Percentiles rank a stretch among this genome's conserved stretches.
Conservation (phyloP, 345 rosid species). For the Gossypium arboreum region DNA sequence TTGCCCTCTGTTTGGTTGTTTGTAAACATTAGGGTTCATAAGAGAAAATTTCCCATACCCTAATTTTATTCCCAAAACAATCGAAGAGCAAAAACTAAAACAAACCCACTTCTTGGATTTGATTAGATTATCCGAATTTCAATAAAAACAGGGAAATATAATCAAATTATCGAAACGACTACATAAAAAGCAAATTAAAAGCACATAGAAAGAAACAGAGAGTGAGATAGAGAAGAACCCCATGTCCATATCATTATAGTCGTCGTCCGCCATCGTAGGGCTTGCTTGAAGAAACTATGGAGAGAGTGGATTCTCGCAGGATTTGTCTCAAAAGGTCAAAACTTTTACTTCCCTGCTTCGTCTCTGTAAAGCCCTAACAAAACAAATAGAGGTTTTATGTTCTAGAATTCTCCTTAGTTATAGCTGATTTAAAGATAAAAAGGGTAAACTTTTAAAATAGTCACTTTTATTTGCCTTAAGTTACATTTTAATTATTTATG, state of each 20-base stretch:
- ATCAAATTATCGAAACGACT: neutral
- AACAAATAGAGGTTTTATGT: neutral
- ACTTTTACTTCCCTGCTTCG: neutral
- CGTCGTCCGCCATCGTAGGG: conserved; percentile 69
- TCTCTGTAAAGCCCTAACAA: conserved; percentile 5
- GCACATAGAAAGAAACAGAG: neutral
- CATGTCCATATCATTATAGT: conserved; percentile 61
- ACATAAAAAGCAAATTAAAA: neutral
- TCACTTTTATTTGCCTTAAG: too few relatives aligned
- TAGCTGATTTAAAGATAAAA: neutral
- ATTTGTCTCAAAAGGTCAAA: neutral
- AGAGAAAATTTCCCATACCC: neutral
- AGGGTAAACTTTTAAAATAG: too few relatives aligned
- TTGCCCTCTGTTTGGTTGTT: neutral
- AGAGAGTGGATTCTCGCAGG: neutral
- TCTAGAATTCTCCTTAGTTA: neutral
- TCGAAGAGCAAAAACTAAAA: neutral
- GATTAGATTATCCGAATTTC: neutral
- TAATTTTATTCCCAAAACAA: neutral
- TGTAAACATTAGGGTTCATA: neutral
- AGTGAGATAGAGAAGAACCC: conserved; percentile 31
- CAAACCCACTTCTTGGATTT: neutral
- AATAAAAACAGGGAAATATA: neutral
- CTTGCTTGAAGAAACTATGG: neutral
- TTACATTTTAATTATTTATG: too few relatives aligned